phyloP scores from a whole-genome alignment of 768 basidiomycete species.

The Boletus reticulatus region DNA sequence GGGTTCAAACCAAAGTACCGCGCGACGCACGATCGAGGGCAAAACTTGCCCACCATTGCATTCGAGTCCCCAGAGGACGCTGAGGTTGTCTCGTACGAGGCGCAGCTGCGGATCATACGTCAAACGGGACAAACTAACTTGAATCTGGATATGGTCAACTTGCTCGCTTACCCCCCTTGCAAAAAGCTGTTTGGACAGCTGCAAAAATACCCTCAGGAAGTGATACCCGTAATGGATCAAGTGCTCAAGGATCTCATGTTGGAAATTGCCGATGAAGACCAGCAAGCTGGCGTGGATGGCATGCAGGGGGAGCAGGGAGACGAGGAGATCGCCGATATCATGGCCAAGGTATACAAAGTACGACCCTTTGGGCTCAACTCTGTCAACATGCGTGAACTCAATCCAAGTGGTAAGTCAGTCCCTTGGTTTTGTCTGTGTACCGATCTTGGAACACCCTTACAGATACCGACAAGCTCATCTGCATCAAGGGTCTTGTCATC shows the following conservation, averaged over 20 bases:
- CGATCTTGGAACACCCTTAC: conserved; percentile 1
- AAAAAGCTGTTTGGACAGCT: conserved; percentile 84
- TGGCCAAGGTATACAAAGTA: conserved; percentile 87
- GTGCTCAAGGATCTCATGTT: conserved; percentile 92
- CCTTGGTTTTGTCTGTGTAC: neutral
- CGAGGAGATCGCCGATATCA: conserved; percentile 86
- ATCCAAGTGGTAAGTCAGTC: conserved; percentile 71
- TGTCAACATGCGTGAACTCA: conserved; percentile 93
- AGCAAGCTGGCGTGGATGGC: conserved; percentile 64
- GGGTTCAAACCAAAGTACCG: conserved; percentile 95
- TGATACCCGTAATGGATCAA: conserved; percentile 96
- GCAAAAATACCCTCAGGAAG: conserved; percentile 93
- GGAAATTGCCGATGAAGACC: conserved; percentile 81
- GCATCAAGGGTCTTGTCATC: conserved; percentile 95
- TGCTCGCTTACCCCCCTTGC: conserved; percentile 81
- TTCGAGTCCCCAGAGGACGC: conserved; percentile 63
- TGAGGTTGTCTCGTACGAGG: conserved; percentile 72
- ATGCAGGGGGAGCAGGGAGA: conserved; percentile 76
- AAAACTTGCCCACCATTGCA: conserved; percentile 47
- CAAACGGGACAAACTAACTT: conserved; percentile 90
- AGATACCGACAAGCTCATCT: conserved; percentile 98
- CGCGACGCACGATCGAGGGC: conserved; percentile 63
- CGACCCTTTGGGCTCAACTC: conserved; percentile 82
- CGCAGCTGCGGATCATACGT: conserved; percentile 81
- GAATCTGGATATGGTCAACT: conserved; percentile 85